Evolutionary conservation across 2,329 filamentous ascomycete genomes (phyloP), one percentile per base, ranked within the genome.

Genomic region (Clonostachys rosea): DNA sequence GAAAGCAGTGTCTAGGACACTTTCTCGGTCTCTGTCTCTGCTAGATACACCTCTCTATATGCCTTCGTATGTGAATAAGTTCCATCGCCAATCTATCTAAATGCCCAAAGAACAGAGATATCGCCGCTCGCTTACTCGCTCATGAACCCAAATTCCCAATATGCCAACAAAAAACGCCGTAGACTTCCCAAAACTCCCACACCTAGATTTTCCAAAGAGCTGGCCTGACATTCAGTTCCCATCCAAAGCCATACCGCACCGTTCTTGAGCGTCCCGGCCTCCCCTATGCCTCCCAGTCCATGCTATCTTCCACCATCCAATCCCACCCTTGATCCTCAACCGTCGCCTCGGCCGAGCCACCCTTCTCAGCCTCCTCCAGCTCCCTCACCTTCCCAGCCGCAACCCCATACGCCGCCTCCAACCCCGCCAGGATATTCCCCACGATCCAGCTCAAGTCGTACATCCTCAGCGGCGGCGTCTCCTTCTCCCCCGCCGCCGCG

Each of bases 391-490:
- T 68, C n/a, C 57, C 54, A 18, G 70, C 65, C 1, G 82, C 80
- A 2, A 83, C 59, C 1, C 60, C 49, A 50, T 79, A 83, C 0
- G 78, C 84, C 30, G 69, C 64, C 44, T 85, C 83, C 44, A 87
- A 70, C 0, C 82, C 85, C 0, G 52, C 55, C 45, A 88, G 71
- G 10, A 89, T 74, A 7, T 67, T 66, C 6, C 65, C 62, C 3
- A 89, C 66, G 51, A 89, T 86, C 46, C 67, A 68, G 20, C 79
- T 73, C 11, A 89, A 66, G 46, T 86, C 77, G 53, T 87, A 83
- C 52, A 79, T 76, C 49, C 76, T 74, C 3, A 89, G 65, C 18
- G 58, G 62, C 47, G 59, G 62, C 45, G 60, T 67, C 53, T 63
- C 61, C n/a, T 8, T 17, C 10, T 43, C 44, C 54, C 2, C 59